Percentiles rank a stretch among this genome's conserved stretches.
Evolutionary conservation across 1,284 basidiomycete genomes (phyloP).

Genomic region (Ustilago nuda): DNA sequence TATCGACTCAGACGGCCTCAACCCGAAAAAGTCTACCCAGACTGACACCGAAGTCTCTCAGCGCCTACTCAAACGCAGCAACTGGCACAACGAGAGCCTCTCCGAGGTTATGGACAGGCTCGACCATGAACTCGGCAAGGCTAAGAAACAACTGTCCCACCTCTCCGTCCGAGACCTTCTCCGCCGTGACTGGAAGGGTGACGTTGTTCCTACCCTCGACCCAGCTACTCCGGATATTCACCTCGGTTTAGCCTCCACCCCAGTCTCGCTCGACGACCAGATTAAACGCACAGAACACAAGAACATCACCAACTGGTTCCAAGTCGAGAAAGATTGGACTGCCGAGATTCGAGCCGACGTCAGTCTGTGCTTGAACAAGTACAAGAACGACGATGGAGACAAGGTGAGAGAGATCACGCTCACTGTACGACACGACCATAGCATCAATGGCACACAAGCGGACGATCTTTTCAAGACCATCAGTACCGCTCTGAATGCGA

Average conservation of each 20-base stretch:
- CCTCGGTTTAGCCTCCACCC: conserved; percentile 68
- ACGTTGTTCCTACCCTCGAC: conserved; percentile 60
- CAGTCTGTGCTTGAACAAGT: conserved; percentile 54
- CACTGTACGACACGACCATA: conserved; percentile 48
- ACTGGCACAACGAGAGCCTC: conserved; percentile 48
- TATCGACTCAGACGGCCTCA: conserved; percentile 61
- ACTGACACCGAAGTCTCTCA: conserved; percentile 33
- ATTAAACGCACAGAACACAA: conserved; percentile 59
- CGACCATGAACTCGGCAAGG: conserved; percentile 57
- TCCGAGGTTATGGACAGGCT: conserved; percentile 60
- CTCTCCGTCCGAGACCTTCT: conserved; percentile 66
- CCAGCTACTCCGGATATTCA: conserved; percentile 59
- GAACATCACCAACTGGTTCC: conserved; percentile 64
- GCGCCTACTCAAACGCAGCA: conserved; percentile 43
- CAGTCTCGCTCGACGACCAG: conserved; percentile 67
- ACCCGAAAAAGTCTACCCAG: conserved; percentile 43
- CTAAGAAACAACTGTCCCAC: conserved; percentile 64
- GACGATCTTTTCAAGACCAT: conserved; percentile 52
- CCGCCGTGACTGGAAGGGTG: conserved; percentile 70
- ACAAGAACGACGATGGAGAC: conserved; percentile 29
- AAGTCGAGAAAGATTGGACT: conserved; percentile 56
- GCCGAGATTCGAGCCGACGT: conserved; percentile 59
- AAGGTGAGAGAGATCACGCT: conserved; percentile 58
- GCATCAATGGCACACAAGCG: conserved; percentile 43
- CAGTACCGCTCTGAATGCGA: conserved; percentile 25